A percentile compares a stretch with the other conserved stretches of the same genome.
These are phyloP conservation scores for Sugiyamaella pinicola DNA, from an alignment of 1,139 yeast species.

Conservation along the genomic window DNA sequence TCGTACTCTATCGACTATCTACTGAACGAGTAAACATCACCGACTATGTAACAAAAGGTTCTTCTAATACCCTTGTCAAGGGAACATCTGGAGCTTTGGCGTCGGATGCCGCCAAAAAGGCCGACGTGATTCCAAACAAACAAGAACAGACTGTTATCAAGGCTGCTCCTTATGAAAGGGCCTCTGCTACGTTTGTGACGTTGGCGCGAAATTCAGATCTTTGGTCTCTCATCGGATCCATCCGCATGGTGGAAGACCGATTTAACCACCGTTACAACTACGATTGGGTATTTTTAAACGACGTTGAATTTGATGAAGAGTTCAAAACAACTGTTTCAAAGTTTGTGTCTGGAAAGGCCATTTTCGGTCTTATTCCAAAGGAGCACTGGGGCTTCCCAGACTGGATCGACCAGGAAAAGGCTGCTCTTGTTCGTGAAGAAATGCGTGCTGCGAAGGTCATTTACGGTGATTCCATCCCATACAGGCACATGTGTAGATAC, in stretches of 20 bases:
- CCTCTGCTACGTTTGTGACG: slow-evolving; percentile 72
- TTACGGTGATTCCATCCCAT: slow-evolving; percentile 68
- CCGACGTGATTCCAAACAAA: background rate
- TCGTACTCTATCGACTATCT: slow-evolving; percentile 44
- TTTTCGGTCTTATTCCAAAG: slow-evolving; percentile 65
- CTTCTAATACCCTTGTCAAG: slow-evolving; percentile 9
- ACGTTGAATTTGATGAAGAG: slow-evolving; percentile 57
- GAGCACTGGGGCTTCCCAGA: slow-evolving; percentile 81
- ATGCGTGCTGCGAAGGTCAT: slow-evolving; percentile 55
- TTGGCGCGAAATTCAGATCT: slow-evolving; percentile 73
- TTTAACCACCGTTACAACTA: slow-evolving; percentile 67
- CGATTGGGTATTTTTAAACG: slow-evolving; percentile 80
- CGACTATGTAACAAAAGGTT: slow-evolving; percentile 29
- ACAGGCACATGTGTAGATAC: slow-evolving; percentile 90
- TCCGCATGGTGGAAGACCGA: slow-evolving; percentile 67
- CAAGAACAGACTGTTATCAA: slow-evolving; percentile 6
- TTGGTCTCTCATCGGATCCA: slow-evolving; percentile 57
- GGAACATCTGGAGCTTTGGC: slow-evolving; percentile 17
- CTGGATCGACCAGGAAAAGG: slow-evolving; percentile 63
- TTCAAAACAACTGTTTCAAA: slow-evolving; percentile 51
- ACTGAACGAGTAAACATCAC: slow-evolving; percentile 37
- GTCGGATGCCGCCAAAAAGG: slow-evolving; percentile 1
- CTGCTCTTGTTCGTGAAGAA: slow-evolving; percentile 54
- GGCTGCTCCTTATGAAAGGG: slow-evolving; percentile 26
- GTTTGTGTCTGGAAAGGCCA: slow-evolving; percentile 60